Evolutionary conservation across 352 stramenopile species (phyloP).

Genomic region (Globisporangium ultimum): DNA sequence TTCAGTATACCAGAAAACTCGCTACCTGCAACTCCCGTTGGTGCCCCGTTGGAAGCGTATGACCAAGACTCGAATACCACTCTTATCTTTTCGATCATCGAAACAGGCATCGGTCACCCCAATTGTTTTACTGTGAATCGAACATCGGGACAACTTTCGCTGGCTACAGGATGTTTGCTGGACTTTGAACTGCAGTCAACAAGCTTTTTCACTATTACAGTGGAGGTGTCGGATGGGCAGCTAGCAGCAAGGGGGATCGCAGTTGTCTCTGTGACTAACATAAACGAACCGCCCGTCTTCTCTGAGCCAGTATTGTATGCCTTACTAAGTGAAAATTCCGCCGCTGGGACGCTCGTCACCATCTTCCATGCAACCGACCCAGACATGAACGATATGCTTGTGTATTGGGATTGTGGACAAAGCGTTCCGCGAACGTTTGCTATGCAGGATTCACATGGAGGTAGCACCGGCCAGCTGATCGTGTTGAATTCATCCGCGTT

Average conservation of each 20-base stretch:
- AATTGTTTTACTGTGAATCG: conserved; percentile 6
- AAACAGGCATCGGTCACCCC: conserved; percentile 4
- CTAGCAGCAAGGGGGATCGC: conserved; percentile 14
- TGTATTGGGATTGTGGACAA: conserved; percentile 46
- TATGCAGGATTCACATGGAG: conserved; percentile 16
- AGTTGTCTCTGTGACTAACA: conserved; percentile 27
- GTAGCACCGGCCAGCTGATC: conserved; percentile 17
- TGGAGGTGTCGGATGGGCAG: conserved; percentile 37
- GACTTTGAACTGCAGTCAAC: conserved; percentile 22
- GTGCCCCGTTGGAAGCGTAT: neutral
- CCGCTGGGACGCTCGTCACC: conserved; percentile 13
- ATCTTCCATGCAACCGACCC: conserved; percentile 29
- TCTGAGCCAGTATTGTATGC: neutral
- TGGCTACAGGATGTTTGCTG: conserved; percentile 8
- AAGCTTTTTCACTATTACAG: conserved; percentile 19
- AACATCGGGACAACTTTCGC: conserved; percentile 2
- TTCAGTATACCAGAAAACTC: conserved; percentile 2
- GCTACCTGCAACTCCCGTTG: neutral
- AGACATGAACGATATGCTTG: conserved; percentile 28
- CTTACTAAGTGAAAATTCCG: conserved; percentile 2
- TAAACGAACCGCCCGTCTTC: conserved; percentile 34
- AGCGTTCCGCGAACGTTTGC: conserved; percentile 30
- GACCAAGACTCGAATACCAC: conserved; percentile 2
- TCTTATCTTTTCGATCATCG: conserved; percentile 6
- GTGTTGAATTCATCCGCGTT: conserved; percentile 32